Evolutionary conservation across 2,329 filamentous ascomycete species (phyloP).

Genomic region (Stagonosporopsis vannaccii): DNA sequence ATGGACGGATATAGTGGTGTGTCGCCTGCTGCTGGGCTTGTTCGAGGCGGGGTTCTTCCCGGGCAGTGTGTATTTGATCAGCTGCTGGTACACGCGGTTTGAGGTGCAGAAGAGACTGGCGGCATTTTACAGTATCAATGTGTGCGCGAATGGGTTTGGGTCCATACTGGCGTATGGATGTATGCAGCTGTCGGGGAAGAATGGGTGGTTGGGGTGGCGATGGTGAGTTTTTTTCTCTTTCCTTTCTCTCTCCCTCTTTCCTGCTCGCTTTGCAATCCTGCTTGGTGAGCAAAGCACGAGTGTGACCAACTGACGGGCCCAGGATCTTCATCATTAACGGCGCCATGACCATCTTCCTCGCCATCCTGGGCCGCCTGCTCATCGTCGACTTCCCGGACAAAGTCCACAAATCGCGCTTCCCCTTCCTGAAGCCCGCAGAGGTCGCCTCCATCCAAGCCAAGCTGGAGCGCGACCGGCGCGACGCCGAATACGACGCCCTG

Average conservation of each 20-base stretch:
- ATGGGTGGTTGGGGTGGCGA: constrained; percentile 23
- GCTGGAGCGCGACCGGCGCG: constrained; percentile 26
- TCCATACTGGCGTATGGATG: constrained; percentile 58
- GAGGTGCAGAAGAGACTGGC: constrained; percentile 59
- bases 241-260: too few species aligned
- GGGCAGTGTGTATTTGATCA: constrained; percentile 23
- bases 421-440: constrained; percentile 26
- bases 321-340: constrained; percentile 68
- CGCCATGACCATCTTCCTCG: constrained; percentile 32
- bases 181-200: constrained; percentile 27
- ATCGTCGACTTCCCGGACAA: constrained; percentile 45
- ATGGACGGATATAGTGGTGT: constrained; percentile 30
- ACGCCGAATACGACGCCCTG: constrained; percentile 27
- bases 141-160: constrained; percentile 62
- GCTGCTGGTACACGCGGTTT: constrained; percentile 55
- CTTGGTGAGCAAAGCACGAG: too few species aligned
- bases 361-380: constrained; percentile 32
- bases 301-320: not conserved
- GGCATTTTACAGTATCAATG: constrained; percentile 60
- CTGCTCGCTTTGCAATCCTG: too few species aligned
- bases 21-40: constrained; percentile 28
- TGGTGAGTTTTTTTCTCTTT: constrained; percentile 9
- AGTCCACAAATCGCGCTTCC: constrained; percentile 25
- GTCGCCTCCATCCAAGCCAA: constrained; percentile 26
- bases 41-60: constrained; percentile 29